Evolutionary conservation across 1,284 basidiomycete species (phyloP).

Genomic region (Cryptococcus sp.): DNA sequence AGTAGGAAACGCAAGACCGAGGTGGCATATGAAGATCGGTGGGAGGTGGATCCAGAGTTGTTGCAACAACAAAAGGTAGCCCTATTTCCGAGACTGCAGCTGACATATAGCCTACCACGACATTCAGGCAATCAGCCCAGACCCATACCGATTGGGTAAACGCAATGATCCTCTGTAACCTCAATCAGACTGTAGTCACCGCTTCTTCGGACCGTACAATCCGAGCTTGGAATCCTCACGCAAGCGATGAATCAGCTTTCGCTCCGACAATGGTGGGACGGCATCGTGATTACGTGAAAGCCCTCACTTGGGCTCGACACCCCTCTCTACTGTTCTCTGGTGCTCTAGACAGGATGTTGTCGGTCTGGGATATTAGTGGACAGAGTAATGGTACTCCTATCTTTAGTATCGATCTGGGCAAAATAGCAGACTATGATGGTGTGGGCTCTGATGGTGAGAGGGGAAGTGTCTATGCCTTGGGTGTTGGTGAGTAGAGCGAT

Average conservation of each 20-base stretch:
- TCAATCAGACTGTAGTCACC: conserved; percentile 89
- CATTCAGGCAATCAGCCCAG: conserved; percentile 77
- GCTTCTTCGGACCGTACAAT: conserved; percentile 94
- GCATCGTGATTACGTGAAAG: conserved; percentile 89
- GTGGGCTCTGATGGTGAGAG: conserved; percentile 52
- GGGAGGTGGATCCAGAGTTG: conserved; percentile 63
- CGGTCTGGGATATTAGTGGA: conserved; percentile 82
- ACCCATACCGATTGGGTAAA: conserved; percentile 95
- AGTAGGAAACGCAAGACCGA: conserved; percentile 23
- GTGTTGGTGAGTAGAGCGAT: conserved; percentile 50
- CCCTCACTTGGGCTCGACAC: conserved; percentile 70
- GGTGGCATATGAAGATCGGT: conserved; percentile 65
- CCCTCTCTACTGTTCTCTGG: conserved; percentile 87
- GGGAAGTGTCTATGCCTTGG: conserved; percentile 72
- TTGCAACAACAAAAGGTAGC: conserved; percentile 19
- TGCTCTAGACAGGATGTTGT: conserved; percentile 88
- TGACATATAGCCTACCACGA: conserved; percentile 30
- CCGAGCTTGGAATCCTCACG: conserved; percentile 89
- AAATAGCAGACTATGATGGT: conserved; percentile 35
- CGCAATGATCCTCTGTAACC: conserved; percentile 86
- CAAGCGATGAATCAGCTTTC: conserved; percentile 53
- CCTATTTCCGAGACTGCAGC: conserved; percentile 3
- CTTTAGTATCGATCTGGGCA: conserved; percentile 37
- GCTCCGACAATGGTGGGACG: conserved; percentile 67
- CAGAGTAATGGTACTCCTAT: conserved; percentile 44